These are phyloP conservation scores for Spatholobus suberectus DNA, from an alignment of 306 rosid species.

Conservation along the genomic window DNA sequence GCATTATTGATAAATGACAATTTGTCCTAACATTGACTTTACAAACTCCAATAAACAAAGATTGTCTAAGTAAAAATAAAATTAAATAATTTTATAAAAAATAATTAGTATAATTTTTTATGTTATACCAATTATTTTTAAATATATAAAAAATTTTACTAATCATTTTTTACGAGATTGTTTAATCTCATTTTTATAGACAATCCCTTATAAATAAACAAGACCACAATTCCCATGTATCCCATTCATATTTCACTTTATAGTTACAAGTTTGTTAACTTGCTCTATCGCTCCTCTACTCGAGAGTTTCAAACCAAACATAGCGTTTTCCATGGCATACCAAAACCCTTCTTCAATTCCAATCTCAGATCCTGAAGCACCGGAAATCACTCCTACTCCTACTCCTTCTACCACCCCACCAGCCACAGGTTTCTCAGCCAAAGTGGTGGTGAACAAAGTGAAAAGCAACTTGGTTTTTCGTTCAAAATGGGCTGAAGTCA, in stretches of 20 bases:
- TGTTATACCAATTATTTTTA: no score
- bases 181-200: no score
- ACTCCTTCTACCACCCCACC: background rate
- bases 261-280: background rate
- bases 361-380: conserved; percentile 36
- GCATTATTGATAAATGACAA: background rate
- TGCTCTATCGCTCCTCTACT: no score
- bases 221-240: background rate
- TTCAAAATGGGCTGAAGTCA: conserved; percentile 41
- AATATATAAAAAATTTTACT: no score
- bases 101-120: no score
- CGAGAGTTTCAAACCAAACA: background rate
- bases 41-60: no score
- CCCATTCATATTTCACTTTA: background rate
- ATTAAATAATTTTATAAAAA: no score
- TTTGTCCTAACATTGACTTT: conserved; percentile 17
- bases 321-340: conserved; percentile 24
- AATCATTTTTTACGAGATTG: no score
- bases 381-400: background rate
- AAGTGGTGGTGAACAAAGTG: conserved; percentile 1
- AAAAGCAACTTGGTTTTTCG: conserved; percentile 30
- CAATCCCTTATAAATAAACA: conserved; percentile 5
- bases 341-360: conserved; percentile 35
- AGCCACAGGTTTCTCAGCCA: background rate
- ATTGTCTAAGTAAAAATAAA: no score